Evolutionary conservation across 2,329 filamentous ascomycete species (phyloP), one percentile per base, ranked within the genome.

Genomic region (Penicillium sp.): DNA sequence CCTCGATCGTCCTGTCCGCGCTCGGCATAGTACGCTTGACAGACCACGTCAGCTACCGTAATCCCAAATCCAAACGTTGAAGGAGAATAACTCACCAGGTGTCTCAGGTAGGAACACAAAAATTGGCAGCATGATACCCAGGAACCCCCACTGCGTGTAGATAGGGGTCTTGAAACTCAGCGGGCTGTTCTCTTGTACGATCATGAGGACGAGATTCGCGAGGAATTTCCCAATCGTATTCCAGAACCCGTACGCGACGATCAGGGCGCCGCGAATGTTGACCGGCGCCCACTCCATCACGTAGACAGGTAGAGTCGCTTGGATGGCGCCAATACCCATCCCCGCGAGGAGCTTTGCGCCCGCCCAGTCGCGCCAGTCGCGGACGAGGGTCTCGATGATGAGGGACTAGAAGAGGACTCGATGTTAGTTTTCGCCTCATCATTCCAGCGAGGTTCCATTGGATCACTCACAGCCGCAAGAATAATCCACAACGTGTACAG

Each of bases 211-310:
- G 13, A 51, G 26, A 9, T 51, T 51, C 3, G 48, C 48, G 6
- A 51, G 23, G 23, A 51, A 51, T 17, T 51, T 51, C 2, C 48
- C 48, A 30, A 51, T 51, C 7, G 48, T 51, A 9, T 51, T 51
- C 48, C 48, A 51, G n/a, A 51, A 51, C 9, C 48, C 48, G 15
- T 51, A 51, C 17, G 48, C 48, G n/a, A 51, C 48, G 3, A 51
- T 29, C 48, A 51, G 9, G 7, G 48, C 48, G 5, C 48, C 48
- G 13, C 48, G 23, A 17, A 51, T 51, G 31, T 51, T 51, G 17
- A 30, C 48, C 7, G 48, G 48, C 3, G 48, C 48, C 48, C 48
- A 51, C n/a, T 51, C 48, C 48, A 51, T 51, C 9, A 51, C 13
- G 26, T 51, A 51, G 3, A 51, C 48, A 6, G 48, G 48, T 0